Evolutionary conservation across 2,329 filamentous ascomycete genomes (phyloP).

Genomic region (Hymenoscyphus scutula): DNA sequence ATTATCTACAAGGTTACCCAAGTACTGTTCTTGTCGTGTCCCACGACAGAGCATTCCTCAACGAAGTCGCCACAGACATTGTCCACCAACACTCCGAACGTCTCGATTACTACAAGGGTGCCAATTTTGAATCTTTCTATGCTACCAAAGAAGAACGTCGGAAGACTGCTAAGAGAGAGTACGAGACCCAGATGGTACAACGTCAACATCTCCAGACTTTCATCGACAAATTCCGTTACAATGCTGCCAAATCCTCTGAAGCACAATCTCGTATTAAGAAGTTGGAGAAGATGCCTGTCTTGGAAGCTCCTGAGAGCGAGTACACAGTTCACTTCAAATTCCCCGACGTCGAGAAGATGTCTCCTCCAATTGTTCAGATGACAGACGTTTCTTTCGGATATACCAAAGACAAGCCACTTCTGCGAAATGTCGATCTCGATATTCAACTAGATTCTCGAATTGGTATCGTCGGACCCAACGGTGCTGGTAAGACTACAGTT

Average conservation of each 20-base stretch:
- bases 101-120: constrained; percentile 96
- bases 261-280: constrained; percentile 99
- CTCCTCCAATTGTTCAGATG: constrained; percentile 98
- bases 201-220: constrained; percentile 93
- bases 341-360: constrained; percentile 95
- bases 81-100: constrained; percentile 97
- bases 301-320: constrained; percentile 86
- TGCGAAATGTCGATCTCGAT: constrained; percentile 87
- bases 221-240: constrained; percentile 99
- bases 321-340: constrained; percentile 98
- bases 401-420: constrained; percentile 70
- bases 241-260: constrained; percentile 96
- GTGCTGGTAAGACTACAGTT: constrained; percentile 98
- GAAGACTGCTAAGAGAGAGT: constrained; percentile 95
- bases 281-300: constrained; percentile 90
- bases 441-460: constrained; percentile 98
- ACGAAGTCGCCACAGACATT: constrained; percentile 98
- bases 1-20: constrained; percentile 90
- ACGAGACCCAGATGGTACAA: constrained; percentile 96
- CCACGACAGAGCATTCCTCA: constrained; percentile 98
- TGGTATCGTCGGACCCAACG: constrained; percentile 98
- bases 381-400: constrained; percentile 89
- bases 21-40: constrained; percentile 95
- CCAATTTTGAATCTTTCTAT: constrained; percentile 97
- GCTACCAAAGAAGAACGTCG: constrained; percentile 94